Base-by-base conservation (phyloP, 208 protist genomes). In the Wallacemonas sp. region DNA sequence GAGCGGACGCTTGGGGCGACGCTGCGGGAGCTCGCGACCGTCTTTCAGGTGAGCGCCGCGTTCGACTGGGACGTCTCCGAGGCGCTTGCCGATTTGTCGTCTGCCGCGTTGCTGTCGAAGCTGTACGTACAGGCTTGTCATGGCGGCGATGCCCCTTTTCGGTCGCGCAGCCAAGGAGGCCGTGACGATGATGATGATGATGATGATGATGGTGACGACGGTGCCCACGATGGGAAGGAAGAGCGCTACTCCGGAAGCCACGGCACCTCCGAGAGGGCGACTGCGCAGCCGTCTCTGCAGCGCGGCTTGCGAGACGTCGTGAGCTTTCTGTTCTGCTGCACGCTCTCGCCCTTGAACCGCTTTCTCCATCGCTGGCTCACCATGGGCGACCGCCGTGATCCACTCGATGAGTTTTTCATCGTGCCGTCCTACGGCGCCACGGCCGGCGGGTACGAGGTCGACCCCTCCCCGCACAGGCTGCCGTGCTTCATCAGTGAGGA, bases 331-430 rank as follows among this genome's bases (percentile, higher is more conserved):
- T 85, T 93, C 36, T 36, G 72, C 30, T 62, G 79, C 29, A 72
- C 80, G 9, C 43, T 93, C 32, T 41, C 66, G 12, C 89, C 89
- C 21, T 65, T 95, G 17, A 44, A 93, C 61, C 58, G 65, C 11
- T 90, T 90, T 83, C 54, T 92, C 33, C 65, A 75, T 16, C 33
- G 48, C 44, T 95, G 89, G 89, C 63, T 95, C 32, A 80, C 73
- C 17, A 30, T 39, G 1, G 87, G 89, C 48, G 76, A 85, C 24
- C 57, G 91, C 8, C 43, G 27, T 0, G 89, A 95, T 60, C 82
- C 86, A 0, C 80, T 80, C 34, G 89, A 93, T 70, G 89, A 95
- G 71, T 95, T 95, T 54, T 95, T 95, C 63, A 84, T 95, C 47
- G 74, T 95, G 4, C 75, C 83, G 19, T 87, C 85, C 27, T 71